Base-by-base conservation (phyloP, 805 yeast genomes). In the Ogataea parapolymorpha region DNA sequence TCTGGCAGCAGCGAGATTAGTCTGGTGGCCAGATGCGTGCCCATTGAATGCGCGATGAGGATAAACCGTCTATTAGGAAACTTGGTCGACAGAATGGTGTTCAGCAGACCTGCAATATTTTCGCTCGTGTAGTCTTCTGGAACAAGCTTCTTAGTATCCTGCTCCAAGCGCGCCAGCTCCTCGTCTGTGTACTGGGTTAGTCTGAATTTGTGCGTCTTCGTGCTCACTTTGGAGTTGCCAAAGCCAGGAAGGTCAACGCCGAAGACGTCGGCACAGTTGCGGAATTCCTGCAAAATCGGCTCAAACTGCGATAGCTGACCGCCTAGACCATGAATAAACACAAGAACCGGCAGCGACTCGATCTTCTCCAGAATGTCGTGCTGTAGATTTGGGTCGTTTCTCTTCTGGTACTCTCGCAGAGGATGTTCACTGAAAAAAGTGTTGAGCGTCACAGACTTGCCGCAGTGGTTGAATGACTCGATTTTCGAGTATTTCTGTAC, bases 301-400 rank as follows among this genome's bases (percentile, higher is more conserved):
- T 85, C 93, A 59, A 90, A 90, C 59, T 89, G 96, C 16, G 87
- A 77, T 57, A 85, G 67, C 52, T 82, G 91, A 2, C 98, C 98
- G 1, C 97, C 98, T 15, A 91, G 62, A 0, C 98, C 98, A 65
- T 89, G 97, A 14, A 90, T 56, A 42, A 88, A 76, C 2, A 87
- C 62, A 5, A 84, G 61, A 2, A 80, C 65, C 0, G 95, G 95
- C 29, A 79, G 56, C 11, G 67, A 67, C 17, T 69, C 60, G 27
- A 78, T 61, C 42, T 71, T 70, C 9, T 53, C 48, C 37, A 57
- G 26, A 52, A 37, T 61, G 6, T 50, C 53, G n/a, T 45, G 35
- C 0, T 54, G 56, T 5, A 44, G 12, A 35, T 51, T 55, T 4
- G 42, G 39, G 5, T 37, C 31, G n/a, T 35, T 30, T 20, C 66